Evolutionary conservation across 768 basidiomycete species (phyloP), one percentile per base, ranked within the genome.

Genomic region (Russula virescens): DNA sequence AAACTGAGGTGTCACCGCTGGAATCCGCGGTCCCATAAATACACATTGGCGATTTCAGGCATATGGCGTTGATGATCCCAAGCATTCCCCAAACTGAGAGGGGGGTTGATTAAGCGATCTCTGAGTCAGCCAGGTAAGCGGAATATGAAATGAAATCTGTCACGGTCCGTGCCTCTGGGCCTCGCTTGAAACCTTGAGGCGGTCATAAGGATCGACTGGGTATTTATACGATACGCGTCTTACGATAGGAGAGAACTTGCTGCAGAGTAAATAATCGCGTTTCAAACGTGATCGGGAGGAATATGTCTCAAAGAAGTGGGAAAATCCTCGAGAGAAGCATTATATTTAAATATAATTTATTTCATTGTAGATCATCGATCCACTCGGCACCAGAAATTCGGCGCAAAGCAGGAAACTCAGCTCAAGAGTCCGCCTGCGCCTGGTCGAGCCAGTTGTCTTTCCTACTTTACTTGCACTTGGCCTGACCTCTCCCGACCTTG

Each of bases 391-490:
- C 59, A 19, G n/a, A 9, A 40, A 14, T 6, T 28, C 26, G 60
- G 60, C 52, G 43, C 45, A 5, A n/a, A 3, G 9, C 1, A 52
- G 35, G 14, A 63, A 63, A 64, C 63, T 64, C 63, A 64, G 63
- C 52, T 64, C 63, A 28, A 50, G 48, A 64, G 63, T 64, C 63
- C 63, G 63, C 63, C 43, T 31, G 21, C n/a, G 9, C 10, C 38
- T 38, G 40, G 14, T 28, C 54, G 19, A 55, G 26, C 54, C 25
- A 45, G 26, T 25, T 55, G 6, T 16, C 3, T 4, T 43, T 43
- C 16, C 9, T 43, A 19, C 42, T 43, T 19, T 3, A 31, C 31
- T 31, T 31, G 31, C 5, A 31, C 31, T 31, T 31, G 31, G 31
- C 31, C 31, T 31, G 31, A 31, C 31, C 31, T 31, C 5, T 4